Evolutionary conservation across 2,329 filamentous ascomycete genomes (phyloP).

Genomic region (Ophiostoma tasmaniense): DNA sequence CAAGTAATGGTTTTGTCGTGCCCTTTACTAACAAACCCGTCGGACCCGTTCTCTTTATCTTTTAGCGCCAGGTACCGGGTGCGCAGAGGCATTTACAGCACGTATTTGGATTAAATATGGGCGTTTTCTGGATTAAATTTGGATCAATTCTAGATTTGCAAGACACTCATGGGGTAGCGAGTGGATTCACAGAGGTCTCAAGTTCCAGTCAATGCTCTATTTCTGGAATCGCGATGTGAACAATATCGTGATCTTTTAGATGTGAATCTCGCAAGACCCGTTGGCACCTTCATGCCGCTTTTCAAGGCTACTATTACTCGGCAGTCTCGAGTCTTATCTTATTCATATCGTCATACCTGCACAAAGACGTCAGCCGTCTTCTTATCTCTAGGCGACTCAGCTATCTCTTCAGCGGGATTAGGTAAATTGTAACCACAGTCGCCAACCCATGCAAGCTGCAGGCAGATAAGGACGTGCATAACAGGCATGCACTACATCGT

Average conservation of each 20-base stretch:
- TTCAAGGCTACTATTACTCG: background rate
- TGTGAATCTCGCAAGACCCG: background rate
- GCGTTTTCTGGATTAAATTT: background rate
- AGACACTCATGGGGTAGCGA: background rate
- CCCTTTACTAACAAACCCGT: slow-evolving; percentile 1
- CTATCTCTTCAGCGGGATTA: background rate
- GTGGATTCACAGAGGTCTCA: background rate
- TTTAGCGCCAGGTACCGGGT: background rate
- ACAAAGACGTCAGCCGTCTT: background rate
- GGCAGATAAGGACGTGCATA: background rate
- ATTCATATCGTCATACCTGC: slow-evolving; percentile 1
- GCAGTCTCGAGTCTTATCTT: background rate
- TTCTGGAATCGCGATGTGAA: background rate
- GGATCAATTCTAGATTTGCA: background rate
- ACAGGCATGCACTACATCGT: too few species aligned
- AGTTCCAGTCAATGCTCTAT: background rate
- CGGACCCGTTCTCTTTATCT: background rate
- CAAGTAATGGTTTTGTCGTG: background rate
- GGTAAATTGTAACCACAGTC: background rate
- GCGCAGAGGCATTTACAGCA: background rate
- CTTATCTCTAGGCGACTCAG: background rate
- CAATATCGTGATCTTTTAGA: background rate
- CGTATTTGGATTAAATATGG: background rate
- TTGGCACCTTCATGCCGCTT: background rate
- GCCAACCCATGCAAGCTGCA: background rate